A percentile compares a stretch with the other conserved stretches of the same genome.
phyloP scores from a whole-genome alignment of 495 filamentous ascomycete genomes.

The Podospora pseudocomata region DNA sequence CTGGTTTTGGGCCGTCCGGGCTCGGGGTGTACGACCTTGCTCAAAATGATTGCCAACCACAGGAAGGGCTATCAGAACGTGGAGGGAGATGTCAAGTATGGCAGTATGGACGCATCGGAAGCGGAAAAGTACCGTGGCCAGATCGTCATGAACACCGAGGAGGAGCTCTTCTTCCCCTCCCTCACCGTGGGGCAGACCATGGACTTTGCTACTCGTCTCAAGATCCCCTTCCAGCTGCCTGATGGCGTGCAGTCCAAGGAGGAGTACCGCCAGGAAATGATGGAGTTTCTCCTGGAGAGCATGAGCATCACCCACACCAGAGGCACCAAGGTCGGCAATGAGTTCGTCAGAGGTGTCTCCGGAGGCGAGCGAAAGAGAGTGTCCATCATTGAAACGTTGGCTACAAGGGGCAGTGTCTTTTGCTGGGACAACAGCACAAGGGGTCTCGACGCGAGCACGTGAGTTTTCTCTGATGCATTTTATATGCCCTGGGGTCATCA shows the following conservation, averaged over 20 bases:
- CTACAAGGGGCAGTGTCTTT: conserved; percentile 33
- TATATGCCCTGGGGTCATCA: conserved; percentile 1
- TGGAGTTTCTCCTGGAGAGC: conserved; percentile 28
- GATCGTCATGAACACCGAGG: conserved; percentile 52
- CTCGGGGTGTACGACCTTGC: conserved; percentile 71
- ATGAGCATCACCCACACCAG: conserved; percentile 70
- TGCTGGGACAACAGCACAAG: conserved; percentile 53
- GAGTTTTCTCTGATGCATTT: conserved; percentile 14
- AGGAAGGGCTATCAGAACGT: conserved; percentile 64
- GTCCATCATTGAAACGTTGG: conserved; percentile 46
- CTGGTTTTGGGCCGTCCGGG: conserved; percentile 76
- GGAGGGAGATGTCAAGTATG: conserved; percentile 67
- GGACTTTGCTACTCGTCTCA: conserved; percentile 55
- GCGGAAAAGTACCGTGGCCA: conserved; percentile 61
- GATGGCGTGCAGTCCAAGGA: conserved; percentile 14
- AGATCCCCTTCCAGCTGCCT: conserved; percentile 38
- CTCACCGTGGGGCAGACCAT: conserved; percentile 62
- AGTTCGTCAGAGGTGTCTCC: conserved; percentile 68
- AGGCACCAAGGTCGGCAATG: conserved; percentile 76
- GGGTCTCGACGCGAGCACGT: conserved; percentile 44
- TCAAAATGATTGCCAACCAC: conserved; percentile 74
- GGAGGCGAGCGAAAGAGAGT: conserved; percentile 56
- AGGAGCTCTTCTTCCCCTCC: conserved; percentile 61
- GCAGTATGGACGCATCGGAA: conserved; percentile 50
- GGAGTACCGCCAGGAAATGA: conserved; percentile 19